Evolutionary conservation across 352 stramenopile genomes (phyloP).

Genomic region (Blastocystis sp.): DNA sequence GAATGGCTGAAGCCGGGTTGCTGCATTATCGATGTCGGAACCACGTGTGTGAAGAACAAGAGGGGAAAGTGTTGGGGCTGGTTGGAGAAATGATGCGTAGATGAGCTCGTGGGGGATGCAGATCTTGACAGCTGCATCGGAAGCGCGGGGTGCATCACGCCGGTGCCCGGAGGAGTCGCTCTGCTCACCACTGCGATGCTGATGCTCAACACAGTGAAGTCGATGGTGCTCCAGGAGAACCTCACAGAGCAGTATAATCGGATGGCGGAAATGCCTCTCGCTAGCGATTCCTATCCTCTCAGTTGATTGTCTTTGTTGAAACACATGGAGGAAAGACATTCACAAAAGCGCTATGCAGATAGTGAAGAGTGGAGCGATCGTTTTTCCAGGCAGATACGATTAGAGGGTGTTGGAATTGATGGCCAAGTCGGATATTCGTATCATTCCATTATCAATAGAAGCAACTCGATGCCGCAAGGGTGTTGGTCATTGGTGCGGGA

Average conservation of each 20-base stretch:
- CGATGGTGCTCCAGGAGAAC: constrained; percentile 1
- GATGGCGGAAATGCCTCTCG: too few species aligned
- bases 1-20: constrained; percentile 5
- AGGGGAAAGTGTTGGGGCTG: background rate
- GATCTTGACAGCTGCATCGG: constrained; percentile 13
- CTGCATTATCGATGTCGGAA: constrained; percentile 5
- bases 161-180: constrained; percentile 17
- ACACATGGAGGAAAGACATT: background rate
- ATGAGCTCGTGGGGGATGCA: constrained; percentile 2
- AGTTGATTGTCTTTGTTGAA: background rate
- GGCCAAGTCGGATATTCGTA: constrained; percentile 5
- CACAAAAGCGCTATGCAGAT: background rate
- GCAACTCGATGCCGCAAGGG: background rate
- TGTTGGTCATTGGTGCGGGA: constrained; percentile 26
- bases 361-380: constrained; percentile 14
- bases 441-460: background rate
- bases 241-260: too few species aligned
- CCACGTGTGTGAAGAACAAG: constrained; percentile 12
- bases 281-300: background rate
- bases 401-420: constrained; percentile 50
- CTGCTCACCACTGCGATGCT: constrained; percentile 17
- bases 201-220: constrained; percentile 17
- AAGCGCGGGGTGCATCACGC: background rate
- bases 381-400: constrained; percentile 40
- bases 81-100: background rate